These are phyloP conservation scores for Tolypocladium endophyticum DNA, from an alignment of 2,329 filamentous ascomycete genomes.

Conservation along the genomic window DNA sequence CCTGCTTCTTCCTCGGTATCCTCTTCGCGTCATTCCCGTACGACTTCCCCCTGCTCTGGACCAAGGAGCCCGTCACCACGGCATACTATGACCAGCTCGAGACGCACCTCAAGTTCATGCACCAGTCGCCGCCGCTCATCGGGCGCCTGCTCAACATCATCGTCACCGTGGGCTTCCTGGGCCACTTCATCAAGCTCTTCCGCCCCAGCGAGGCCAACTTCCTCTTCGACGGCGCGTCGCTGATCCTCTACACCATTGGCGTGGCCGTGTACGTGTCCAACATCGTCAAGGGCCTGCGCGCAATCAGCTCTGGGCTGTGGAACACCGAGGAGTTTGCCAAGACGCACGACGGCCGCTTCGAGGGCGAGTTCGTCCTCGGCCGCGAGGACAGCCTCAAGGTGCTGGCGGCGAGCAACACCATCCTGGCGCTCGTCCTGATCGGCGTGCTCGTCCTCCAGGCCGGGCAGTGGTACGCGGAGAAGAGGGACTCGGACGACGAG, in stretches of 20 bases:
- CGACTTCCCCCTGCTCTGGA: slow-evolving; percentile 84
- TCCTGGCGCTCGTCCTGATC: slow-evolving; percentile 82
- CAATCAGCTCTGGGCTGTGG: slow-evolving; percentile 65
- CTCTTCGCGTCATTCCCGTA: slow-evolving; percentile 96
- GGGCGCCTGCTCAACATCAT: slow-evolving; percentile 89
- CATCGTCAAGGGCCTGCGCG: slow-evolving; percentile 86
- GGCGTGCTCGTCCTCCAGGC: slow-evolving; percentile 89
- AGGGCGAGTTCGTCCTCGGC: slow-evolving; percentile 59
- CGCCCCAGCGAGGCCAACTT: slow-evolving; percentile 87
- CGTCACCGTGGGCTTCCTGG: slow-evolving; percentile 74
- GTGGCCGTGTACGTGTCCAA: slow-evolving; percentile 91
- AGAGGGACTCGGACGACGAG: slow-evolving; percentile 76
- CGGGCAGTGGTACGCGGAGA: slow-evolving; percentile 97
- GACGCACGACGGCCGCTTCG: slow-evolving; percentile 28
- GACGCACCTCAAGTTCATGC: slow-evolving; percentile 80
- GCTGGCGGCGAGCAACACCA: slow-evolving; percentile 88
- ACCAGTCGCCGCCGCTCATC: slow-evolving; percentile 85
- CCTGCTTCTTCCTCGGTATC: slow-evolving; percentile 96
- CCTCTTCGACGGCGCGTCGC: slow-evolving; percentile 79
- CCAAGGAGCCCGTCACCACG: slow-evolving; percentile 50
- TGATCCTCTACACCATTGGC: slow-evolving; percentile 75
- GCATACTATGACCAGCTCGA: slow-evolving; percentile 78
- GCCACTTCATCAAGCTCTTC: slow-evolving; percentile 92
- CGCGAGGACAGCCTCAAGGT: slow-evolving; percentile 87
- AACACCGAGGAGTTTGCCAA: slow-evolving; percentile 27